Conservation (phyloP, 2,329 filamentous ascomycete genomes). For the Fusarium albidum region DNA sequence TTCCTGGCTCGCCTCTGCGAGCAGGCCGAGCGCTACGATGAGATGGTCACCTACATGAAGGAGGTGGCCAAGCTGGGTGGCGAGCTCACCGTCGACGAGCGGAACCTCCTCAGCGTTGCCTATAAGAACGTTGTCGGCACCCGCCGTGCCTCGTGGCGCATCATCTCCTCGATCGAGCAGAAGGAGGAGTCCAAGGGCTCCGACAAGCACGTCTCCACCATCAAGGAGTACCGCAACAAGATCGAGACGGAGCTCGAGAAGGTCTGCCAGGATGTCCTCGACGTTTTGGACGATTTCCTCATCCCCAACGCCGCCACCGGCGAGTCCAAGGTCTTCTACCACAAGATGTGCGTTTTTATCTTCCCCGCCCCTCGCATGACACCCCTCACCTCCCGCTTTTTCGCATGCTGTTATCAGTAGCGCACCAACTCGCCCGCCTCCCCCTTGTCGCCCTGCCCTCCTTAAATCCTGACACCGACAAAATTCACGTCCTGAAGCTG, state of each 20-base stretch:
- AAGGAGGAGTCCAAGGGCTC: slow-evolving; percentile 99
- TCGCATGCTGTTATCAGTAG: slow-evolving; percentile 17
- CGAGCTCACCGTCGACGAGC: slow-evolving; percentile 93
- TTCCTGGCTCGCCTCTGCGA: slow-evolving; percentile 99
- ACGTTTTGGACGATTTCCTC: slow-evolving; percentile 90
- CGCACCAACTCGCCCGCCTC: slow-evolving; percentile 14
- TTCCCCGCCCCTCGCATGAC: slow-evolving; percentile 28
- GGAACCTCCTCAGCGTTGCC: slow-evolving; percentile 96
- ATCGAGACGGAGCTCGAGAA: slow-evolving; percentile 97
- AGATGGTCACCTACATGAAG: slow-evolving; percentile 99
- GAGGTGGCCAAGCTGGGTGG: slow-evolving; percentile 90
- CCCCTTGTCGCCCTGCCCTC: slow-evolving; percentile 15
- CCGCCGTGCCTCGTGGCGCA: slow-evolving; percentile 97
- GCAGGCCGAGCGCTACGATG: slow-evolving; percentile 99
- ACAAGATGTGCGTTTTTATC: slow-evolving; percentile 87
- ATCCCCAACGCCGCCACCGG: slow-evolving; percentile 96
- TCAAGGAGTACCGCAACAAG: slow-evolving; percentile 98
- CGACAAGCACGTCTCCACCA: slow-evolving; percentile 92
- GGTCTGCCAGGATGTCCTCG: slow-evolving; percentile 97
- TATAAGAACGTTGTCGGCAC: slow-evolving; percentile 99
- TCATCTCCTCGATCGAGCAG: slow-evolving; percentile 99
- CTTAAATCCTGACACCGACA: not conserved
- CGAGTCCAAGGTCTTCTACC: slow-evolving; percentile 99
- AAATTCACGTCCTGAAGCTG: slow-evolving; percentile 18
- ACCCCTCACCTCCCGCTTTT: slow-evolving; percentile 29